Conservation (phyloP, 148 eudicot species). For the Persicaria tinctoria region DNA sequence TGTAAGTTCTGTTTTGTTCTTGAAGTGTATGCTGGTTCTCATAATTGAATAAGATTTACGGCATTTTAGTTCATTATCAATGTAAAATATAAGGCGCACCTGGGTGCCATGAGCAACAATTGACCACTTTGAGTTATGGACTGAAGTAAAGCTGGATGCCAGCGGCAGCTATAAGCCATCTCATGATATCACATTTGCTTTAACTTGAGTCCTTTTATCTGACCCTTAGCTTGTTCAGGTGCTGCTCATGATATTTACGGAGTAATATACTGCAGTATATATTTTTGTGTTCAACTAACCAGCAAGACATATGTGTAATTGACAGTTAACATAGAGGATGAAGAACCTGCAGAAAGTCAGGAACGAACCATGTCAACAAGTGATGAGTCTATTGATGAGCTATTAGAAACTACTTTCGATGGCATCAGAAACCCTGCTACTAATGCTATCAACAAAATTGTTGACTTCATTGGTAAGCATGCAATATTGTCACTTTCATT, state of each 20-base stretch:
- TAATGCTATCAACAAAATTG: conserved; percentile 43
- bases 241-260: too few relatives aligned
- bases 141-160: background rate
- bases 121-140: background rate
- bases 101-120: background rate
- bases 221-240: background rate
- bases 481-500: background rate
- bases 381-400: conserved; percentile 74
- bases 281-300: background rate
- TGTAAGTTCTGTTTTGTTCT: conserved; percentile 39
- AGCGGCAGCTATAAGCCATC: background rate
- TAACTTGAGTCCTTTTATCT: background rate
- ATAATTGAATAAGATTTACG: background rate
- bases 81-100: background rate
- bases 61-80: background rate
- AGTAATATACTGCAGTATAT: background rate
- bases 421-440: conserved; percentile 53
- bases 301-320: background rate
- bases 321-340: conserved; percentile 33
- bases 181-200: background rate
- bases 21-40: background rate
- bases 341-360: conserved; percentile 26
- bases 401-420: conserved; percentile 73
- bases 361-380: conserved; percentile 35
- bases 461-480: conserved; percentile 61